A percentile compares a stretch with the other conserved stretches of the same genome.
phyloP scores from a whole-genome alignment of 164 flowering plant genomes.

The Liriodendron chinense region DNA sequence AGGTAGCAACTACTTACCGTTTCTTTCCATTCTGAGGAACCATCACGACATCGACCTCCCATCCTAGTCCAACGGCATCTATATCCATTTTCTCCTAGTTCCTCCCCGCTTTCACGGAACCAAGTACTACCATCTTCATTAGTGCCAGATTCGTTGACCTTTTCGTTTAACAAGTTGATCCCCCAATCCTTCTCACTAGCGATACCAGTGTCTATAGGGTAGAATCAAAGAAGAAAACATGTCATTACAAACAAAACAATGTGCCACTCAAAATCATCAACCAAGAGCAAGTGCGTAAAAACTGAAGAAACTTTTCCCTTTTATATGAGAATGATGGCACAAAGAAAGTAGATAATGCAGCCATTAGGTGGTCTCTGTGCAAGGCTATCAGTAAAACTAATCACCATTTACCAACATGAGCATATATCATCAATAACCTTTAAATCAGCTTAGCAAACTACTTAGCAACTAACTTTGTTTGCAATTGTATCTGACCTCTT shows the following conservation, averaged over 20 bases:
- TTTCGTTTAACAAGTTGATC: slow-evolving; percentile 66
- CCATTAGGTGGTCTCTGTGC: background rate
- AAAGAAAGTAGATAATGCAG: background rate
- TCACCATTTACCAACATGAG: background rate
- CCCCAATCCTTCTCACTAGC: slow-evolving; percentile 98
- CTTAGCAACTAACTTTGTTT: background rate
- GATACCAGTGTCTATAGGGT: slow-evolving; percentile 78
- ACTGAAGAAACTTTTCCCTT: background rate
- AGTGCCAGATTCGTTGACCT: slow-evolving; percentile 73
- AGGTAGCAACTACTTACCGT: slow-evolving; percentile 45
- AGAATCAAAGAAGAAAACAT: background rate
- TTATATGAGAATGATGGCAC: background rate
- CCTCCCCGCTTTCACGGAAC: slow-evolving; percentile 86
- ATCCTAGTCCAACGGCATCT: slow-evolving; percentile 91
- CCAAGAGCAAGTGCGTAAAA: background rate
- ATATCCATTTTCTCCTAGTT: slow-evolving; percentile 83
- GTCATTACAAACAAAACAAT: background rate
- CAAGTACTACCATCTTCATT: slow-evolving; percentile 96
- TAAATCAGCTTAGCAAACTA: background rate
- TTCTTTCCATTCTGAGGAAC: slow-evolving; percentile 91
- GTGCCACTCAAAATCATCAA: background rate
- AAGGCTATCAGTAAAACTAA: background rate
- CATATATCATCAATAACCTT: background rate
- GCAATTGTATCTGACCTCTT: slow-evolving; percentile 55
- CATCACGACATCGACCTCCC: slow-evolving; percentile 78